Evolutionary conservation across 2,329 filamentous ascomycete species (phyloP), one percentile per base, ranked within the genome.

Genomic region (Simplicillium sp.): DNA sequence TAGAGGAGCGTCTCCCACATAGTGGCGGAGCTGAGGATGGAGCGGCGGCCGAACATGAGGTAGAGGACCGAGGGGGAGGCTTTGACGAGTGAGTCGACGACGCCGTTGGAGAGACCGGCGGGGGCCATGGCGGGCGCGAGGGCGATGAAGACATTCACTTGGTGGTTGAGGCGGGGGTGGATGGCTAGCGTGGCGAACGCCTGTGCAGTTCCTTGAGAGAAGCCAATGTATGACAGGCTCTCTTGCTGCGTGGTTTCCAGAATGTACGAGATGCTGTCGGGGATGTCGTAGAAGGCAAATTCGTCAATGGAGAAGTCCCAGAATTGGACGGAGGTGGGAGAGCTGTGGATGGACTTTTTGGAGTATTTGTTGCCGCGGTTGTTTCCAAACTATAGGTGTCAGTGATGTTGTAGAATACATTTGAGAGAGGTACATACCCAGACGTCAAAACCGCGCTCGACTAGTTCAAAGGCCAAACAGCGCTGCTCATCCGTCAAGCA

Each of bases 221-320:
- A 98, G 16, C 92, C 92, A 57, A 98, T 84, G 57, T 98, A 98
- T 1, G 89, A 96, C 18, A 98, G 66, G 33, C 88, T 94, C 28
- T 80, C 71, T 58, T 94, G 87, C 39, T 73, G 72, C 0, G 92
- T 97, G 1, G 85, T 85, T 33, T 82, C 78, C 16, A 98, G 74
- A 44, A 98, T 86, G 57, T 98, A 97, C 40, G 81, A 74, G 54
- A 98, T 97, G 48, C 82, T 90, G 61, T 98, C 84, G 1, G 92
- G 92, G 44, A 98, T 96, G 59, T 98, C 92, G 58, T 97, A 80
- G 54, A 98, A 94, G 37, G 92, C 92, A 57, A 98, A 98, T 56
- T 98, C 86, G 58, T 98, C 92, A 57, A 98, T 97, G 39, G 87
- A 95, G 58, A 98, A 98, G 60, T 96, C 83, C 92, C 92, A 98